Evolutionary conservation across 2,329 filamentous ascomycete species (phyloP), one percentile per base, ranked within the genome.

Genomic region (Rugonectria rugulosa): DNA sequence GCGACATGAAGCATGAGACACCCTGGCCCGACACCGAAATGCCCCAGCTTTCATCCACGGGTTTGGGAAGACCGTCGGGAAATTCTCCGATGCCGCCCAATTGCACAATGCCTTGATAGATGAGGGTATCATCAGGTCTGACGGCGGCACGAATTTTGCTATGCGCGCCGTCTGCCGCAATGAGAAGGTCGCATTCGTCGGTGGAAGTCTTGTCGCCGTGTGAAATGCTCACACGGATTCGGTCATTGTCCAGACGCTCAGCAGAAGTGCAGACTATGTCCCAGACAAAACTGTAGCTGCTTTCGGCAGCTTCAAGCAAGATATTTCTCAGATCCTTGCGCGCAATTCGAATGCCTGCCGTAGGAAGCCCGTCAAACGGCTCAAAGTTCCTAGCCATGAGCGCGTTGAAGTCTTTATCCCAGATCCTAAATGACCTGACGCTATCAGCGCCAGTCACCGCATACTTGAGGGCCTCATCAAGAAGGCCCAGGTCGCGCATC

Each of bases 91-190:
- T 65, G 6, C 74, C 76, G n/a, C 63, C 68, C 21, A 76, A 64
- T 21, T 69, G 66, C 5, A 75, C 61, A 7, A 70, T 67, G 3
- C 75, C 74, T 12, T 70, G 64, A 61, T 70, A 77, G 14, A 68
- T 36, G 29, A 77, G 67, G 5, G 37, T 57, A 56, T 77, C 73
- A 5, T 68, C 60, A 19, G 75, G 74, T 24, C 74, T 65, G 11
- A 79, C 52, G 5, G 51, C 52, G 3, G 62, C 59, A 31, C 77
- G 65, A 9, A 78, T 65, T 58, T 70, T 73, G 60, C 73, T 77
- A 26, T 65, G 67, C 3, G 72, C 67, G 1, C 77, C 77, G 61
- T 79, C 77, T 1, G 76, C 75, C 6, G 71, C 75, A 32, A 79
- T 63, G 4, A 79, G 63, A 12, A 79, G 40, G 57, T 78, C 75